Evolutionary conservation across 176 grass and related monocot genomes (phyloP).

Genomic region (Oropetium thomaeum): DNA sequence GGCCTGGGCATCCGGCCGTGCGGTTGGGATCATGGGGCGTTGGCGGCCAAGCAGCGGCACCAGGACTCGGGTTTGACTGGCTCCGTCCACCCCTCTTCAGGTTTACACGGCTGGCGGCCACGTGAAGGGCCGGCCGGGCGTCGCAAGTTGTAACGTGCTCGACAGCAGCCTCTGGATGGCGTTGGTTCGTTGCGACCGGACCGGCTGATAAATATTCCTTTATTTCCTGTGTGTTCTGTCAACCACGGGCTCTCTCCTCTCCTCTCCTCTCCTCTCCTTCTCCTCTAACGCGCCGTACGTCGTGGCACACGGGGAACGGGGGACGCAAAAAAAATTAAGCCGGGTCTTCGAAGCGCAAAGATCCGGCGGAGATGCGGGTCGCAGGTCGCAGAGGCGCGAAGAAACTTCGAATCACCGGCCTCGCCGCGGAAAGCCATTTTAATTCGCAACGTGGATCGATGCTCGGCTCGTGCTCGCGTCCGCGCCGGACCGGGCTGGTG

Average conservation of each 20-base stretch:
- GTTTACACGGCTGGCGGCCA: conserved; percentile 33
- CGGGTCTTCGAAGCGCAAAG: not conserved
- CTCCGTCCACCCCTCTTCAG: not conserved
- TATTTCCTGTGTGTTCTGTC: not conserved
- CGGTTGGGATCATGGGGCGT: conserved; percentile 14
- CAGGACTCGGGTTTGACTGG: not conserved
- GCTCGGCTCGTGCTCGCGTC: not conserved
- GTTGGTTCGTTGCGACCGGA: too few species aligned
- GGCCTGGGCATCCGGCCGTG: too few species aligned
- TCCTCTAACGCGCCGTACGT: not conserved
- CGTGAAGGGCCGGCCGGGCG: not conserved
- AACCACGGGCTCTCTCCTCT: too few species aligned
- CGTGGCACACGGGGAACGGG: not conserved
- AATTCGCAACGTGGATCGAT: conserved; percentile 16
- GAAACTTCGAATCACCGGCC: conserved; percentile 45
- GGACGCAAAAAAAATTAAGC: not conserved
- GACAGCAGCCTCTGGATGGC: conserved; percentile 9
- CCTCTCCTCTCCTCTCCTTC: too few species aligned
- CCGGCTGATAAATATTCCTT: conserved; percentile 21
- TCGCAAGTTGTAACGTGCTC: conserved; percentile 28
- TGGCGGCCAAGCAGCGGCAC: not conserved
- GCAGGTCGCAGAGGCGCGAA: too few species aligned
- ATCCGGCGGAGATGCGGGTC: conserved; percentile 29
- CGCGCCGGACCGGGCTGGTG: too few species aligned
- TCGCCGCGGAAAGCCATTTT: not conserved